Evolutionary conservation across 2,329 filamentous ascomycete genomes (phyloP), one percentile per base, ranked within the genome.

Genomic region (Hymenoscyphus linearis): DNA sequence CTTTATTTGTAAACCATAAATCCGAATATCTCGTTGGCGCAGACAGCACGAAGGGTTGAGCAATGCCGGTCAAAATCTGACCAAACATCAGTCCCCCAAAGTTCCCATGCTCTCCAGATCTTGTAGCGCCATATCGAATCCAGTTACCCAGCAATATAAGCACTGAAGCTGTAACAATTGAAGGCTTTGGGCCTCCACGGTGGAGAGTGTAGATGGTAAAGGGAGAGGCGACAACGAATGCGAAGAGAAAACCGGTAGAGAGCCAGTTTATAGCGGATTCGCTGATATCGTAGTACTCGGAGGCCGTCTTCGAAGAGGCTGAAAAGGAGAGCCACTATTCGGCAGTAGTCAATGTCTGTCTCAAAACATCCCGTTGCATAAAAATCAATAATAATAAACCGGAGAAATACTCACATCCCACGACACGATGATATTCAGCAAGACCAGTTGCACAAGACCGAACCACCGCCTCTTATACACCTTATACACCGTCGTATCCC

Each of bases 1-100:
- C 93, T 12, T 80, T 78, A 69, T 89, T 87, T 1, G 91, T 93
- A 76, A 98, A 98, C 95, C 95, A 98, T 62, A 96, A 79, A 73
- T 97, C 93, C 59, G 90, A 95, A 76, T 96, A 99, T 64, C 91
- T 82, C 0, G 95, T 93, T 0, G 95, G 93, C 0, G 93, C 91
- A 6, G 89, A 86, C 10, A 98, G 84, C 13, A 96, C 91, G 74
- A 98, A 98, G 0, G 95, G 93, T 73, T 99, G 95, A 0, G 91
- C 87, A 44, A 97, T 81, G 0, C 93, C 95, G 58, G 90, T 91
- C 63, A 99, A 74, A 72, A 98, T 88, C 77, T 98, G 93, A 4
- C 93, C 93, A 68, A 96, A 87, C 88, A 98, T 91, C 64, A 91
- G 87, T 52, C 89, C 81, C 50, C 86, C 86, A 71, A 90, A 96